Evolutionary conservation across 2,329 filamentous ascomycete genomes (phyloP), one percentile per base, ranked within the genome.

Genomic region (Nemania sp.): DNA sequence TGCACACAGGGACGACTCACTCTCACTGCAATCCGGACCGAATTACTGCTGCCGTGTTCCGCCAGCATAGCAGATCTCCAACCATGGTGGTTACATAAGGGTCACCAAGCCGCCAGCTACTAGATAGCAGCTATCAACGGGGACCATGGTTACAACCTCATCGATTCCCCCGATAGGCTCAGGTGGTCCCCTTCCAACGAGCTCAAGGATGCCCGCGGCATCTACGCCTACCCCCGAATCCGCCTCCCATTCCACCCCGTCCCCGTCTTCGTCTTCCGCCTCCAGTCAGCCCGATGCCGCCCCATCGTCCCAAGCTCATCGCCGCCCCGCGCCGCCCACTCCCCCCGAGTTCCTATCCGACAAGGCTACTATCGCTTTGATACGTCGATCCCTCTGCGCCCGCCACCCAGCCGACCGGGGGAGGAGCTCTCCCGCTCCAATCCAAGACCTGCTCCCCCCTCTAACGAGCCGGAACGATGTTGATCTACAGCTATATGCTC

Each of bases 401-500:
- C 90, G 93, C 73, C 86, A 90, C 64, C 82, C 85, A 54, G 78
- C 83, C 72, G 83, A 92, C 80, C 84, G 91, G 73, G 87, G 86
- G 52, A 80, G 80, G 66, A 81, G 81, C 69, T 81, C 82, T 18
- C 80, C 83, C n/a, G 79, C 82, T 32, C 88, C 93, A 56, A 90
- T 97, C 73, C 90, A 97, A 68, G 92, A 94, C 73, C 84, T 97
- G 51, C 84, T 99, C 53, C 96, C 95, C 67, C 94, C 94, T 45
- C 85, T 99, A 76, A 98, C 95, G 56, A 97, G 94, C 82, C 94
- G 93, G 59, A 97, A 97, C 79, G 93, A 97, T 74, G 89, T 98
- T 67, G 96, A 99, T 79, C 83, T 97, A 64, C 92, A 99, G 81
- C 87, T 99, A 4, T 99, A 98, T 78, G 95, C 93, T 29, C 88